Evolutionary conservation across 306 rosid genomes (phyloP), one percentile per base, ranked within the genome.

Genomic region (Citrullus mucosospermus): DNA sequence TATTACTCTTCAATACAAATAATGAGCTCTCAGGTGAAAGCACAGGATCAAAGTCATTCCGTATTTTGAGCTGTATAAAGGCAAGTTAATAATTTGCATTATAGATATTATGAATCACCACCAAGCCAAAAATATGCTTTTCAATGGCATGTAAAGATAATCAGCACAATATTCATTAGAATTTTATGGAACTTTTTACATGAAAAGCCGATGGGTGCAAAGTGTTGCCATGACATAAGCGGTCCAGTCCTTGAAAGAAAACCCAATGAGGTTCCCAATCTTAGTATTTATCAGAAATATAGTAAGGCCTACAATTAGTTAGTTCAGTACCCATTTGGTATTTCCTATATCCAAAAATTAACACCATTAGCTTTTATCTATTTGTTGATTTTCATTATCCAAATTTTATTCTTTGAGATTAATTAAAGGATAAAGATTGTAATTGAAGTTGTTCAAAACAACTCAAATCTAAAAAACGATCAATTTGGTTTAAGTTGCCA

Each of bases 21-120:
- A 89, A 87, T 75, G 99, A 95, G 86, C 99, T 95, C 91, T 95
- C 99, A 0, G 99, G 98, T 73, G 99, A 95, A 83, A 95, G 88
- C 80, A 95, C 99, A 25, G 99, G 99, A 83, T 95, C 99, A 83
- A 95, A 95, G 90, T 95, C 99, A 82, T 95, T 95, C 83, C 99
- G 95, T 83, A 95, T 95, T 89, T 95, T 95, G 81, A 95, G 97
- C 99, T 95, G 97, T 88, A 86, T 22, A 50, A 22, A 75, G 54
- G 76, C n/a, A 50, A 63, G 76, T 67, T 82, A 53, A 79, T 51
- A 53, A 12, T 79, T 57, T 8, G 80, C 54, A 69, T 16, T 54
- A 61, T 56, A 41, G 43, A 75, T 22, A 66, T 69, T n/a, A 63
- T 18, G 32, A 56, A 6, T 66, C 36, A 56, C 39, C 43, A 78